Base-by-base conservation (phyloP, 805 yeast species). In the Candida fluviatilis region DNA sequence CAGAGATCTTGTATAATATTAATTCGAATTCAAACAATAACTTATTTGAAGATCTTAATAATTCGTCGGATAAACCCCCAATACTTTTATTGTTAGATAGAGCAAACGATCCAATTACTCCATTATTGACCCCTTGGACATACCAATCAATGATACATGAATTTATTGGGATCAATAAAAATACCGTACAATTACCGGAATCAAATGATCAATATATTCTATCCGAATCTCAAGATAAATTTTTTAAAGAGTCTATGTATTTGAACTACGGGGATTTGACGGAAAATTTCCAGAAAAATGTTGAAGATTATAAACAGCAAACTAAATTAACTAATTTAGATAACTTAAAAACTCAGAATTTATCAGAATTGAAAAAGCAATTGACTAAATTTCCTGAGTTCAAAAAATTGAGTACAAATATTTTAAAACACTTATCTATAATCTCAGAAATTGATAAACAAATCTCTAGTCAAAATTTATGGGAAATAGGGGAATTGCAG, bases 101-200 rank as follows among this genome's bases (percentile, higher is more conserved):
- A 37, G 76, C 80, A 41, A 84, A 78, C 52, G 99, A 93, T 60
- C 97, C 99, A 2, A 69, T 91, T 11, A 91, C 99, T 0, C 97
- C 99, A 1, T 70, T 93, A 21, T 64, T 93, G 35, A 78, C 83
- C 28, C 99, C 98, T 2, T 93, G 99, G 99, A 90, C 99, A 1
- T 93, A 88, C 61, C 98, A 91, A 56, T 85, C 96, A 2, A 91
- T 93, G 98, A 87, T 93, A 13, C 95, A 91, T 57, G 98, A 95
- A 57, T 73, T 89, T 16, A 66, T 93, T 21, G 95, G 91, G 2
- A 85, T 93, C 41, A 65, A 71, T 24, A 83, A 88, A 54, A 91
- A 93, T 50, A 75, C 90, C 2, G 95, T 88, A 3, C 83, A 79
- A 48, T 58, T 90, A 25, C 66, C 60, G 1, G 71, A 77, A 1